These are phyloP conservation scores for Volvox carteri DNA, from an alignment of 163 green algal genomes.

Conservation along the genomic window DNA sequence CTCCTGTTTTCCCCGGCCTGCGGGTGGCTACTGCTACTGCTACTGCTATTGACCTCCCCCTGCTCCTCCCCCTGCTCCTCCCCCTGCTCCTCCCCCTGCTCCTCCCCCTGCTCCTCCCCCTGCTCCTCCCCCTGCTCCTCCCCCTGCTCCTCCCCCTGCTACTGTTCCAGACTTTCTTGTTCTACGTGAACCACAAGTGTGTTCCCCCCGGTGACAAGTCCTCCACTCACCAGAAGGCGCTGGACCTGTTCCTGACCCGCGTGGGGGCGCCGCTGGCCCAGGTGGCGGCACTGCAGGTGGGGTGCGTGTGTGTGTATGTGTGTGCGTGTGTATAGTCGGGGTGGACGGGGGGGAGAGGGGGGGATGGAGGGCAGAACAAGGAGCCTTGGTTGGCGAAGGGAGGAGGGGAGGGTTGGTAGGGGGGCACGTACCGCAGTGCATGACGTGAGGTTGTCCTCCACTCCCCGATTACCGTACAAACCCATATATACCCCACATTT, in stretches of 20 bases:
- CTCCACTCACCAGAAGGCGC: conserved; percentile 51
- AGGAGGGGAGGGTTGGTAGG: not conserved
- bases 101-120: too few relatives aligned
- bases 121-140: not conserved
- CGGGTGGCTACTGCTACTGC: too few relatives aligned
- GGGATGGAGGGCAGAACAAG: not conserved
- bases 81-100: too few relatives aligned
- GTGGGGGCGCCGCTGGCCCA: conserved; percentile 38
- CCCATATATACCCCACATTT: too few relatives aligned
- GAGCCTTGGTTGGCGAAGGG: not conserved
- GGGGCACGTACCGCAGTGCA: not conserved
- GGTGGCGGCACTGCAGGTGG: conserved; percentile 41
- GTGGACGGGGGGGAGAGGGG: not conserved
- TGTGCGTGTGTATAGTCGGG: not conserved
- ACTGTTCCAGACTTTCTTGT: conserved; percentile 27
- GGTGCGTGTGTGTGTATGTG: not conserved
- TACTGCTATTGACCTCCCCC: too few relatives aligned
- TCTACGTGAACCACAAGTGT: conserved; percentile 63
- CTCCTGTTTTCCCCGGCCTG: too few relatives aligned
- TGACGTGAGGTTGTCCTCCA: not conserved
- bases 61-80: too few relatives aligned
- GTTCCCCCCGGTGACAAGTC: conserved; percentile 41
- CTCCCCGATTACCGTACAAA: too few relatives aligned
- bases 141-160: not conserved
- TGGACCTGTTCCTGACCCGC: conserved; percentile 47